Conservation (phyloP, 129 eudicot genomes). For the Flaveria brownii region DNA sequence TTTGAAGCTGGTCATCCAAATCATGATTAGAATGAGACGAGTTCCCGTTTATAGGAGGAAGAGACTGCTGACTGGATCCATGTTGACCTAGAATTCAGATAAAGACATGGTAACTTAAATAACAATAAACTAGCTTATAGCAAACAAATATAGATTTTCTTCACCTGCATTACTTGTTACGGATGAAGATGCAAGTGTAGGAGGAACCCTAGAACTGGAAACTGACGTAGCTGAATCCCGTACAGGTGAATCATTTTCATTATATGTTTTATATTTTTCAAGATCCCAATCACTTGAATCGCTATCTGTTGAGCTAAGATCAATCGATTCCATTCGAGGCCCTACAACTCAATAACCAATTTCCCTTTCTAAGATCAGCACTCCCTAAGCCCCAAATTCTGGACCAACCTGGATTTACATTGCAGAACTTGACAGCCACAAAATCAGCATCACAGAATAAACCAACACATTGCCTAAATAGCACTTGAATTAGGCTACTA, state of each 20-base stretch:
- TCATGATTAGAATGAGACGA: too few relatives aligned
- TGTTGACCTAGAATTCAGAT: conserved; percentile 33
- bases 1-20: too few relatives aligned
- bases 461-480: background rate
- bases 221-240: conserved; percentile 49
- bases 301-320: conserved; percentile 59
- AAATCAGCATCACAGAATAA: background rate
- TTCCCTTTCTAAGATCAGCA: conserved; percentile 7
- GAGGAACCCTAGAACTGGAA: conserved; percentile 36
- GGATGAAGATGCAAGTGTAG: conserved; percentile 36
- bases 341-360: conserved; percentile 23
- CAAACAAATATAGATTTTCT: conserved; percentile 3
- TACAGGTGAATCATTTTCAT: conserved; percentile 31
- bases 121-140: background rate
- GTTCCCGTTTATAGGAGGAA: too few relatives aligned
- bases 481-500: conserved; percentile 29
- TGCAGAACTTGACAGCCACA: too few relatives aligned
- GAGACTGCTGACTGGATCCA: conserved; percentile 28
- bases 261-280: conserved; percentile 35
- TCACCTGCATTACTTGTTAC: conserved; percentile 45
- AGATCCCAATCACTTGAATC: conserved; percentile 66
- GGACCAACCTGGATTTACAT: conserved; percentile 38
- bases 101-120: conserved; percentile 1
- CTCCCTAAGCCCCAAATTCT: conserved; percentile 17
- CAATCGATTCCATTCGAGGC: conserved; percentile 37